Evolutionary conservation across 2,329 filamentous ascomycete species (phyloP), one percentile per base, ranked within the genome.

Genomic region (Emergomyces africanus): DNA sequence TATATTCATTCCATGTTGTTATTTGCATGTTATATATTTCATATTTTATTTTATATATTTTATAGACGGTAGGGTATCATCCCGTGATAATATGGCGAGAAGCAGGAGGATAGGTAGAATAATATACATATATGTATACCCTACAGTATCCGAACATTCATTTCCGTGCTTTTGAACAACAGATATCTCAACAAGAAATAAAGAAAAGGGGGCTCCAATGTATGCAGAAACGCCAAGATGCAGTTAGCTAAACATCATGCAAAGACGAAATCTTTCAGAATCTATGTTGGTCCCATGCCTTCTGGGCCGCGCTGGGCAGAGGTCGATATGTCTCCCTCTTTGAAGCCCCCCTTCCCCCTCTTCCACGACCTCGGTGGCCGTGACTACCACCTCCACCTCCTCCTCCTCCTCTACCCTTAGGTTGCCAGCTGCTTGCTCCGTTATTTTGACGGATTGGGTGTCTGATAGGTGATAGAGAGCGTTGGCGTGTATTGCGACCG

Each of bases 391-490:
- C 64, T 18, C 67, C 57, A n/a, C 64, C 62, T 25, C 55, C 56
- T 33, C 58, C 49, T 23, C 51, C 39, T 2, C 30, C 30, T 30
- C 41, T 23, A 42, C 25, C 30, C 37, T 50, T 33, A 66, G 64
- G 59, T 9, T 63, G 63, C 50, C 61, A 64, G 58, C 65, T 65
- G 41, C 60, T 63, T 42, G 63, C 60, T 33, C 66, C 62, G n/a
- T 51, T 49, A 58, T 59, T 30, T 20, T 56, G 57, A 28, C 63
- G 60, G 14, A 59, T 59, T 14, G 65, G 60, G 35, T 65, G 63
- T 18, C 62, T 61, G 9, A 64, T 64, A 44, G 72, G 70, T 12
- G 71, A 72, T 51, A 69, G 58, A 5, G 71, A 73, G 23, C 71
- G 70, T 39, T 67, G 66, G 8, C 70, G 67, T 6, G 62, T 61